Conservation (phyloP, 177 flowering plant genomes). For the Telopea speciosissima region DNA sequence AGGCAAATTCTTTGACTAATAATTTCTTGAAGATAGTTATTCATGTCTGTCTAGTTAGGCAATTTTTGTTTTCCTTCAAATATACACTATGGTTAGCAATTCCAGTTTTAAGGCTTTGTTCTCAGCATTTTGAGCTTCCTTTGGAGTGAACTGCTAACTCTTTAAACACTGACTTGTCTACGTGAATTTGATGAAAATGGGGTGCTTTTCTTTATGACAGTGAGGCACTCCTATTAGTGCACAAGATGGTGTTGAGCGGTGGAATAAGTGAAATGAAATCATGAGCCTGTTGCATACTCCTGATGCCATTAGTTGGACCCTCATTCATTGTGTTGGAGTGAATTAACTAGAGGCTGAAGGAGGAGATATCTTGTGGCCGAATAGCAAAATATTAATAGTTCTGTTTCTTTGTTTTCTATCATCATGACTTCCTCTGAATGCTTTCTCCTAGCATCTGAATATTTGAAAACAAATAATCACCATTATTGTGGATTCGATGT, state of each 20-base stretch:
- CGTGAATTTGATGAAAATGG: not conserved
- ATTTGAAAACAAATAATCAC: not conserved
- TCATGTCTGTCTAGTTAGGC: not conserved
- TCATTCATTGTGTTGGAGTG: not conserved
- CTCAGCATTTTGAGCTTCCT: not conserved
- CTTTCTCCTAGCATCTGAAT: not conserved
- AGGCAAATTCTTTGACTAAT: slow-evolving; percentile 32
- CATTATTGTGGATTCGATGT: too few species aligned
- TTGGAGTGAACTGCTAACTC: not conserved
- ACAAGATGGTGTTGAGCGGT: not conserved
- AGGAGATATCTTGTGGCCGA: not conserved
- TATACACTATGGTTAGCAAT: not conserved
- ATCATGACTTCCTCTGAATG: not conserved
- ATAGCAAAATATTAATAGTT: too few species aligned
- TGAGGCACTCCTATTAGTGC: not conserved
- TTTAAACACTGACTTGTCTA: not conserved
- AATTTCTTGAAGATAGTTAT: not conserved
- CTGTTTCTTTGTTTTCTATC: too few species aligned
- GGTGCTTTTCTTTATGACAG: not conserved
- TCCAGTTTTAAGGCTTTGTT: not conserved
- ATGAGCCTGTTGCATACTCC: not conserved
- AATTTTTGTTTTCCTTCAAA: not conserved
- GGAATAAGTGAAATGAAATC: not conserved
- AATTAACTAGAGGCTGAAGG: not conserved
- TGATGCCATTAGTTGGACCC: not conserved